Evolutionary conservation across 768 basidiomycete genomes (phyloP), one percentile per base, ranked within the genome.

Genomic region (Mycena kentingensis): DNA sequence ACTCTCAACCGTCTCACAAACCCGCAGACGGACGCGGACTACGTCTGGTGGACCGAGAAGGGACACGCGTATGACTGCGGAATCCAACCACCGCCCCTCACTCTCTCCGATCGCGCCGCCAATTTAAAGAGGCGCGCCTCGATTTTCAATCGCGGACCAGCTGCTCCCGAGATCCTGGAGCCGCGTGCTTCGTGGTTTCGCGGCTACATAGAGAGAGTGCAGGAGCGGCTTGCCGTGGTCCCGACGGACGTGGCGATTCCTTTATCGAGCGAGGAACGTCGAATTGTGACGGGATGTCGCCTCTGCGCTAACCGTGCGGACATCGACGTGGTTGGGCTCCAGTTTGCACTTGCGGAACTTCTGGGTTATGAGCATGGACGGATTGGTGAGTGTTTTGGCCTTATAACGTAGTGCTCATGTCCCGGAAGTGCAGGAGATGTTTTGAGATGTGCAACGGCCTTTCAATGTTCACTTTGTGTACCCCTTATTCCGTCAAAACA

Each of bases 151-250:
- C 41, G 41, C 31, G 31, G 10, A 16, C 31, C 31, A 16, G 10
- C 8, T 21, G 41, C 11, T 12, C 41, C 41, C 12, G 22, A 42
- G 41, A 5, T 42, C 11, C 22, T 42, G 41, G 41, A 42, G 41
- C 41, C 41, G 11, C 41, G 25, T 24, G 41, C 41, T 19, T 24
- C 26, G 41, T 42, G 41, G 41, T 42, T 42, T n/a, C 41, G 41
- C 41, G 26, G 18, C 19, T 24, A 42, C 25, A 21, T 42, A 5
- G 7, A 26, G 11, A 10, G 41, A 7, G 22, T 42, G 6, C 41
- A 42, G 24, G 22, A 24, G 25, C 24, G 25, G 7, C 21, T 42
- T 19, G 7, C 19, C 7, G 25, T 26, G 12, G 25, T 24, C 5
- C 41, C 41, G 22, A 42, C 41, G 12, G 41, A 42, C 19, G 41